Evolutionary conservation across 345 rosid species (phyloP).

Genomic region (Alliaria petiolata): DNA sequence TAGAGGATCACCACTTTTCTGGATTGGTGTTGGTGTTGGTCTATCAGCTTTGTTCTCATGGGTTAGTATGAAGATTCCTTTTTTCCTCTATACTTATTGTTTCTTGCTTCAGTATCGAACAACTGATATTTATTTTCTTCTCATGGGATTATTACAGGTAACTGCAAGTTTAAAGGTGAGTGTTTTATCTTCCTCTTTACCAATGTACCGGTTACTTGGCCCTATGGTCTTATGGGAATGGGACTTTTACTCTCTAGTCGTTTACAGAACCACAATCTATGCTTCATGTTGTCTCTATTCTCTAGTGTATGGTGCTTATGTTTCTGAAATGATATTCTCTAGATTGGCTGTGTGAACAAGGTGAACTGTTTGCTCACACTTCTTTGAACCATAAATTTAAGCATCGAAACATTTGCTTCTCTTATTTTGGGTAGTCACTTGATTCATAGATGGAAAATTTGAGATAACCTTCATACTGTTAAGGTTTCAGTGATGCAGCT

Average conservation of each 20-base stretch:
- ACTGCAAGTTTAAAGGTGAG: constrained; percentile 72
- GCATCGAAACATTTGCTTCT: constrained; percentile 1
- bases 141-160: constrained; percentile 54
- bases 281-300: background rate
- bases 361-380: background rate
- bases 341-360: background rate
- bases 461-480: background rate
- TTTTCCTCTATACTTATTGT: background rate
- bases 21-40: constrained; percentile 94
- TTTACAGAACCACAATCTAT: background rate
- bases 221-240: background rate
- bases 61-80: constrained; percentile 42
- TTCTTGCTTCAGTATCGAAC: background rate
- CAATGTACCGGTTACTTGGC: constrained; percentile 4
- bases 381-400: background rate
- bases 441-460: constrained; percentile 1
- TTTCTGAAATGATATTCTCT: background rate
- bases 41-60: constrained; percentile 72
- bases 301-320: background rate
- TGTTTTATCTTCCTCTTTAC: constrained; percentile 32
- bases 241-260: background rate
- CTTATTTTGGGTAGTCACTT: constrained; percentile 7
- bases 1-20: constrained; percentile 94
- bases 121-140: constrained; percentile 12
- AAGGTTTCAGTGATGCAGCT: constrained; percentile 7